Evolutionary conservation across 176 grass and related monocot genomes (phyloP), one percentile per base, ranked within the genome.

Genomic region (Pontederia crassipes): DNA sequence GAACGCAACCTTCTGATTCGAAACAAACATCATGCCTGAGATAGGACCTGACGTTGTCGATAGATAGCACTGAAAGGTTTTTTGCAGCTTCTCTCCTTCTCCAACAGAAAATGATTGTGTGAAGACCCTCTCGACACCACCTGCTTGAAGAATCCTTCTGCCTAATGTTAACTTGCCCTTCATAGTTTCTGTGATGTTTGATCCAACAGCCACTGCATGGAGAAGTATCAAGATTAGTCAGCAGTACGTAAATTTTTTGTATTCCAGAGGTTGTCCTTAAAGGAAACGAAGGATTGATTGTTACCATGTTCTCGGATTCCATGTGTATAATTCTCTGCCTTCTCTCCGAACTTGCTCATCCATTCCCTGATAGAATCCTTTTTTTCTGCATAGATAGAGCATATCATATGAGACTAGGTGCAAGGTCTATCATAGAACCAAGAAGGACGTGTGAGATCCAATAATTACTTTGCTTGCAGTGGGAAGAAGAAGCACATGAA

Each of bases 261-360:
- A 17, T 16, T 11, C 3, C 5, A 46, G 45, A 10, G 18, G 52
- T 72, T 13, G 26, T 66, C 64, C 57, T 35, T 52, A 62, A 48
- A 53, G 20, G 45, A 53, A 55, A 4, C 12, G 1, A 10, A 24
- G 17, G 12, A 55, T 55, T 12, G 9, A 52, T 61, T n/a, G 13
- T 68, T 89, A 98, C 93, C 84, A 66, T 98, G 93, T 49, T 86
- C 84, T 64, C 78, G 73, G 70, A 98, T 79, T 26, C 88, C 87
- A 8, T 86, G 79, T 8, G 66, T 82, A 4, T 88, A 82, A 28
- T 20, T 85, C 28, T 80, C 83, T 14, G 78, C 87, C 57, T 85
- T 96, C 65, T 76, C 79, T 57, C 87, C 63, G 26, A 73, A 46
- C 28, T 75, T 81, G 71, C 48, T 83, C 67, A 55, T 72, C 74